phyloP scores from a whole-genome alignment of 176 grass and related monocot genomes.

The Eleusine indica region DNA sequence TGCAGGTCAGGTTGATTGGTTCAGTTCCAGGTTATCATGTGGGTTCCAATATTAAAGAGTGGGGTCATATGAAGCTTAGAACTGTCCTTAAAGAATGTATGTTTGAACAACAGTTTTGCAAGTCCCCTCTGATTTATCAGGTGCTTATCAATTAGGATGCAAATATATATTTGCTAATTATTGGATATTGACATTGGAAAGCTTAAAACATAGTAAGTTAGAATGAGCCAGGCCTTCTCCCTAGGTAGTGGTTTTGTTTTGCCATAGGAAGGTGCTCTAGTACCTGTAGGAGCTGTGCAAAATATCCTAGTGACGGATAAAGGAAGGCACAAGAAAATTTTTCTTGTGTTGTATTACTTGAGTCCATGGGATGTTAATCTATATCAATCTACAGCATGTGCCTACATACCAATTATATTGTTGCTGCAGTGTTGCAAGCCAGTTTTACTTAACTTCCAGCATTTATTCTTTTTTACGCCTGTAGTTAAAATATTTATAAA shows the following conservation, averaged over 20 bases:
- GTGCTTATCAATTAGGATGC: conserved; percentile 39
- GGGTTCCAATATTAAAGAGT: conserved; percentile 73
- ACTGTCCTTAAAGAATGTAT: conserved; percentile 69
- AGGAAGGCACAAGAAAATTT: neutral
- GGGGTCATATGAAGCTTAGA: conserved; percentile 96
- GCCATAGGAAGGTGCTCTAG: neutral
- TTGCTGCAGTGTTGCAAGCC: neutral
- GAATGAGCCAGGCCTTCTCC: conserved; percentile 8
- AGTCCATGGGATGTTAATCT: conserved; percentile 4
- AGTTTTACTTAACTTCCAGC: conserved; percentile 2
- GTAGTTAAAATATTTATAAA: neutral
- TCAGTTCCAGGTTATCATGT: conserved; percentile 94
- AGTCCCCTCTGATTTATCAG: conserved; percentile 94
- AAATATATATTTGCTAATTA: conserved; percentile 21
- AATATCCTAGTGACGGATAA: conserved; percentile 11
- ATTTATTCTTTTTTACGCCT: neutral
- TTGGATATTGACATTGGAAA: neutral
- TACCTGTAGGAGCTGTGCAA: neutral
- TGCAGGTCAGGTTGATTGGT: conserved; percentile 84
- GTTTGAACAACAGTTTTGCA: conserved; percentile 82
- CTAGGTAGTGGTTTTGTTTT: neutral
- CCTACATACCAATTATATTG: neutral
- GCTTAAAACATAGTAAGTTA: conserved; percentile 16
- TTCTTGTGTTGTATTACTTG: conserved; percentile 6
- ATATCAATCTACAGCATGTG: neutral